Conservation (phyloP, 1,284 basidiomycete genomes). For the Ganoderma lucidum region DNA sequence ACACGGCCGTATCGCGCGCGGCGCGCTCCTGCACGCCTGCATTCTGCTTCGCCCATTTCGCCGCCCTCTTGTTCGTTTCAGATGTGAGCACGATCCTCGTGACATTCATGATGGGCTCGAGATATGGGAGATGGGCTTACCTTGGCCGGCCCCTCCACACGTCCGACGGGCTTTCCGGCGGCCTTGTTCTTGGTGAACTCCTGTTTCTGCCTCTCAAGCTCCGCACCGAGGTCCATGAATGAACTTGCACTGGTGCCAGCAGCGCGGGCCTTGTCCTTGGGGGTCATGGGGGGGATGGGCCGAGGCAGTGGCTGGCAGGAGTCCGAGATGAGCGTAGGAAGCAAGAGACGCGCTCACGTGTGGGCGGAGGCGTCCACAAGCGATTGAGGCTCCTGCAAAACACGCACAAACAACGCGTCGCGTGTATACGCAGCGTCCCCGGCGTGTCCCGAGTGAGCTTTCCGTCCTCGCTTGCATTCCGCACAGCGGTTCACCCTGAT, state of each 20-base stretch:
- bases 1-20: conserved; percentile 64
- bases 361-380: neutral
- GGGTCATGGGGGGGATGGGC: conserved; percentile 34
- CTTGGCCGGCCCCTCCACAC: conserved; percentile 70
- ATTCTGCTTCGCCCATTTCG: conserved; percentile 76
- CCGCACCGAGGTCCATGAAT: conserved; percentile 80
- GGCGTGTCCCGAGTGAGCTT: no score
- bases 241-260: conserved; percentile 74
- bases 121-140: conserved; percentile 42
- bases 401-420: conserved; percentile 30
- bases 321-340: conserved; percentile 1
- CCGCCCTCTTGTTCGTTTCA: conserved; percentile 61
- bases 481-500: neutral
- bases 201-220: conserved; percentile 72
- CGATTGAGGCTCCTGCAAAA: conserved; percentile 20
- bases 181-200: conserved; percentile 68
- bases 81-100: neutral
- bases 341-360: conserved; percentile 24
- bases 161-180: conserved; percentile 63
- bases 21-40: conserved; percentile 72
- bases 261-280: conserved; percentile 63
- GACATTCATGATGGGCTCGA: conserved; percentile 23
- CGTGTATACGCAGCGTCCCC: neutral
- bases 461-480: neutral
- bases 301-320: neutral